Evolutionary conservation across 495 filamentous ascomycete genomes (phyloP).

Genomic region (Neurospora sp.): DNA sequence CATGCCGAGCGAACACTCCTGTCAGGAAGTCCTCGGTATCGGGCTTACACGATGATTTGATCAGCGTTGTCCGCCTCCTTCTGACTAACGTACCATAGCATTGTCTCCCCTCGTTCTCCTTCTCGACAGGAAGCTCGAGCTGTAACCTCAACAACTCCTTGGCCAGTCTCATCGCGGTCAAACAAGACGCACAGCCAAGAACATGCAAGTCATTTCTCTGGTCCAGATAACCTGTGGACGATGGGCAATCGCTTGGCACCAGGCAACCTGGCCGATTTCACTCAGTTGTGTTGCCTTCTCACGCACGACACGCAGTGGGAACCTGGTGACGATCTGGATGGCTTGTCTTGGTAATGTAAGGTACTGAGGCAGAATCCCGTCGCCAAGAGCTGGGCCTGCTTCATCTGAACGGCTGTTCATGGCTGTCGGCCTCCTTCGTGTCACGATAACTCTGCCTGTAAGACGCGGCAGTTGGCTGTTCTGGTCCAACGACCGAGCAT

Average conservation of each 20-base stretch:
- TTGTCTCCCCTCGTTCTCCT: not conserved
- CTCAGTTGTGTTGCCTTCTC: not conserved
- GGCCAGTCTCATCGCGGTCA: not conserved
- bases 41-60: not conserved
- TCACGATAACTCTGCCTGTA: slow-evolving; percentile 2
- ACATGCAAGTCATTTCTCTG: not conserved
- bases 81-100: not conserved
- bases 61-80: not conserved
- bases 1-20: not conserved
- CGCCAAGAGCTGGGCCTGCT: slow-evolving; percentile 22
- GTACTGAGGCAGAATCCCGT: slow-evolving; percentile 16
- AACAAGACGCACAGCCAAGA: not conserved
- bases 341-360: slow-evolving; percentile 16
- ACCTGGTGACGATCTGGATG: slow-evolving; percentile 5
- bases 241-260: not conserved
- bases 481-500: not conserved
- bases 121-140: not conserved
- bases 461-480: not conserved
- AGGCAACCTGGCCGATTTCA: not conserved
- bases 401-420: slow-evolving; percentile 8
- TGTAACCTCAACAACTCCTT: not conserved
- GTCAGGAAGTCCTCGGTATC: not conserved
- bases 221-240: not conserved
- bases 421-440: not conserved
- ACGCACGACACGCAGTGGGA: not conserved